These are phyloP conservation scores for Pleurotus giganteus DNA, from an alignment of 768 basidiomycete species.

Conservation along the genomic window DNA sequence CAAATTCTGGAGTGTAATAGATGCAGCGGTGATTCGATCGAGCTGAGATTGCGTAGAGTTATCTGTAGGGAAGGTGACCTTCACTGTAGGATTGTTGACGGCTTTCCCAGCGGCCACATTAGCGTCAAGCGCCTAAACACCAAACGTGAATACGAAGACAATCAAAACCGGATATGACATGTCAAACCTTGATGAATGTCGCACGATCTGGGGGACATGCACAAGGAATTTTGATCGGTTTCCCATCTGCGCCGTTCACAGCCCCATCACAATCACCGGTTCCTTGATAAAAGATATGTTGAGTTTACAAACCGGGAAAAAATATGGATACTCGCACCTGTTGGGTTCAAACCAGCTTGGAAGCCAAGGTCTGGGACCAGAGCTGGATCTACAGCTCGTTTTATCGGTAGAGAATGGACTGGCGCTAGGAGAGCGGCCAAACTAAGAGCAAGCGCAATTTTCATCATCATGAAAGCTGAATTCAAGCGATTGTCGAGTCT, in stretches of 20 bases:
- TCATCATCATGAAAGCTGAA: conserved; percentile 1
- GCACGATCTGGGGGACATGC: conserved; percentile 57
- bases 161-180: neutral
- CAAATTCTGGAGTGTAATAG: conserved; percentile 71
- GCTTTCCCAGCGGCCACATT: conserved; percentile 64
- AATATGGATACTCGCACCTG: conserved; percentile 29
- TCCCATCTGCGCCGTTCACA: conserved; percentile 47
- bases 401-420: conserved; percentile 2
- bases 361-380: conserved; percentile 62
- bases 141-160: neutral
- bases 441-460: neutral
- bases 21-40: conserved; percentile 55
- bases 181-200: conserved; percentile 47
- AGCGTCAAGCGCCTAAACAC: conserved; percentile 39
- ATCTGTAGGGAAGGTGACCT: conserved; percentile 63
- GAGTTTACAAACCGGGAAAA: neutral
- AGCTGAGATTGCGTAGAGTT: conserved; percentile 49
- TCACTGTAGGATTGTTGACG: conserved; percentile 56
- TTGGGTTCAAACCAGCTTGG: conserved; percentile 56
- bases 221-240: conserved; percentile 67
- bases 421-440: neutral
- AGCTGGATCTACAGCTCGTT: conserved; percentile 42
- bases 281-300: conserved; percentile 34
- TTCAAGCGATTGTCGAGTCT: neutral
- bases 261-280: conserved; percentile 71